Conservation (phyloP, 2,329 filamentous ascomycete species). For the Cordyceps sp. region DNA sequence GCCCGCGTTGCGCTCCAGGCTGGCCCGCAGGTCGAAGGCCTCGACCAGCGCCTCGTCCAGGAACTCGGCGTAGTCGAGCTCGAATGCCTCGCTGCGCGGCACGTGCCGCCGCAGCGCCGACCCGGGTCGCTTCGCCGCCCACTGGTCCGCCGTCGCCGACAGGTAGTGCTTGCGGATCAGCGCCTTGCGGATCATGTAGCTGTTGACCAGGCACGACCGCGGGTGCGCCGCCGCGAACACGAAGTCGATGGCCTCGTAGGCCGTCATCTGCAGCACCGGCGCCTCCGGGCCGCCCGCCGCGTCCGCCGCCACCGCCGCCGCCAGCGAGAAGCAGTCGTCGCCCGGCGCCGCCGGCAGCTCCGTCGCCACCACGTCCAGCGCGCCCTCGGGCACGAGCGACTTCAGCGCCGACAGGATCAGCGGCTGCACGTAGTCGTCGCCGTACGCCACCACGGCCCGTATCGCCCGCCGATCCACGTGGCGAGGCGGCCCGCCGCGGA, state of each 20-base stretch:
- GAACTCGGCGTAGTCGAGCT: slow-evolving; percentile 94
- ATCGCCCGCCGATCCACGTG: slow-evolving; percentile 4
- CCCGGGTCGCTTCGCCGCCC: slow-evolving; percentile 67
- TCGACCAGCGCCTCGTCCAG: slow-evolving; percentile 85
- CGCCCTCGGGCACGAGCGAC: slow-evolving; percentile 35
- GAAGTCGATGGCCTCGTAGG: slow-evolving; percentile 83
- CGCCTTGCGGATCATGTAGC: slow-evolving; percentile 90
- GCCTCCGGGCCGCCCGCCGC: slow-evolving; percentile 18
- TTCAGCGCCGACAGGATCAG: slow-evolving; percentile 61
- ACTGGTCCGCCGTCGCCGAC: slow-evolving; percentile 65
- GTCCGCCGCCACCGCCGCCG: slow-evolving; percentile 16
- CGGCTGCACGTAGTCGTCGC: slow-evolving; percentile 78
- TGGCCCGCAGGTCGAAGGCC: slow-evolving; percentile 71
- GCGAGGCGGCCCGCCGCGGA: slow-evolving; percentile 6
- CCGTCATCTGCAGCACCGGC: slow-evolving; percentile 58
- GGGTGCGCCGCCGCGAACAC: slow-evolving; percentile 50
- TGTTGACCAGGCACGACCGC: slow-evolving; percentile 55
- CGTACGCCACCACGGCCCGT: slow-evolving; percentile 67
- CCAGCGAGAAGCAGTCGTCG: slow-evolving; percentile 17
- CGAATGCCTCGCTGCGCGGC: slow-evolving; percentile 68
- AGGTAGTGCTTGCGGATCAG: slow-evolving; percentile 94
- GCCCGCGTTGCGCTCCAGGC: slow-evolving; percentile 47
- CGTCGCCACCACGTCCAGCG: slow-evolving; percentile 38
- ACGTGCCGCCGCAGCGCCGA: slow-evolving; percentile 55
- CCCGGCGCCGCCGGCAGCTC: slow-evolving; percentile 8